These are phyloP conservation scores for Whalleya microplaca DNA, from an alignment of 2,329 filamentous ascomycete species.

Conservation along the genomic window DNA sequence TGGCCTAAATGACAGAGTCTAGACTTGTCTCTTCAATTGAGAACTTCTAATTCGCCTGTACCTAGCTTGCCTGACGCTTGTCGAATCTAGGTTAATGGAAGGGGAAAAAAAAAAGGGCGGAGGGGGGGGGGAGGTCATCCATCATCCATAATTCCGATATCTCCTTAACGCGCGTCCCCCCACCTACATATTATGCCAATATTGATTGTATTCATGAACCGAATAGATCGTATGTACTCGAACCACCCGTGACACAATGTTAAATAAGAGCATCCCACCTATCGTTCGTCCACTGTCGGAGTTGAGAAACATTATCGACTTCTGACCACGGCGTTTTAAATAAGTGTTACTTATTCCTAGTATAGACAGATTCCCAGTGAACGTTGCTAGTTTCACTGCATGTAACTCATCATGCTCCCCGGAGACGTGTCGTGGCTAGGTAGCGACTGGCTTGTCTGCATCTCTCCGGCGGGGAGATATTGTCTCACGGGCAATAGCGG, in stretches of 20 bases:
- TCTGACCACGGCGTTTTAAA: not conserved
- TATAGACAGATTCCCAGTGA: slow-evolving; percentile 10
- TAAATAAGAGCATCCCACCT: not conserved
- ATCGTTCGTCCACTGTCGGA: not conserved
- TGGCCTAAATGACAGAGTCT: slow-evolving; percentile 11
- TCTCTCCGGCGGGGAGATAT: not conserved
- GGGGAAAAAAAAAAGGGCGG: too few relatives aligned
- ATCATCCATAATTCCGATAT: not conserved
- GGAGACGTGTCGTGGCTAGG: slow-evolving; percentile 11
- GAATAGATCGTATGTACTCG: not conserved
- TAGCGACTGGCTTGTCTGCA: not conserved
- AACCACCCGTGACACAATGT: not conserved
- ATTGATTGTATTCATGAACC: not conserved
- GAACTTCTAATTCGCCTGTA: not conserved
- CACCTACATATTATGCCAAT: not conserved
- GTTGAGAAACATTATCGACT: not conserved
- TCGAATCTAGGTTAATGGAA: too few relatives aligned
- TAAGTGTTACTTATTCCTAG: slow-evolving; percentile 1
- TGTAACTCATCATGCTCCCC: slow-evolving; percentile 12
- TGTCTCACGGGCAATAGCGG: slow-evolving; percentile 4
- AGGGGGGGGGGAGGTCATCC: too few relatives aligned
- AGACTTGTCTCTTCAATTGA: slow-evolving; percentile 4
- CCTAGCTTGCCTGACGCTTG: too few relatives aligned
- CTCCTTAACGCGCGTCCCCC: not conserved
- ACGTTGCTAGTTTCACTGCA: slow-evolving; percentile 26